Base-by-base conservation (phyloP, 73 alveolate species). In the Paramecium caudatum region DNA sequence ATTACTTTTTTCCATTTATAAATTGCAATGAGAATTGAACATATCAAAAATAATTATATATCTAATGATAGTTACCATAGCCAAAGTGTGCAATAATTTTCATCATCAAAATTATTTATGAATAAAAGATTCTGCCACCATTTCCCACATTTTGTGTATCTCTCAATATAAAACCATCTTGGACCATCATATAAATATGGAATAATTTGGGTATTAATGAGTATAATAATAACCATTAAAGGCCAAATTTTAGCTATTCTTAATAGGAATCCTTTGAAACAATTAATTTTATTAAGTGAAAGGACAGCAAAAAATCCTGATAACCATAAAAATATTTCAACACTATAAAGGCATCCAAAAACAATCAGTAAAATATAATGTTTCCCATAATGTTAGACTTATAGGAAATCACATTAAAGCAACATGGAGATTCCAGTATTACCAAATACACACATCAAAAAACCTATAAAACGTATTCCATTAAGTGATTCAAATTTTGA, bases 161-260 rank as follows among this genome's bases (percentile, higher is more conserved):
- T 39, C 1, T 74, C 39, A 1, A 74, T 74, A 74, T 74, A 74
- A 74, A 74, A 74, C 88, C 88, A 74, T 41, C 88, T 74, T 41
- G 88, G 88, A 27, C 88, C 88, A 5, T 45, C 47, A 21, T 68
- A 63, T 16, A 74, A 37, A 0, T 39, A 45, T 17, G 88, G 88
- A 1, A 74, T 23, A 6, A 74, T 74, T 74, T 36, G 12, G 36
- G 65, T 41, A 74, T 74, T 74, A 0, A 74, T 74, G 7, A 74
- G 10, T 7, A 74, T 41, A 6, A 45, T 45, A 25, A 74, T 13
- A 3, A 37, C 46, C 47, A 37, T 27, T 17, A 36, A 41, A 1
- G 65, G 62, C 88, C 88, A 74, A 0, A 74, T 16, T 74, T 39
- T 74, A 4, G 45, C 36, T 45, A 74, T 27, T 12, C 88, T 37